Conservation (phyloP, 305 asterid species). For the Withania somnifera region DNA sequence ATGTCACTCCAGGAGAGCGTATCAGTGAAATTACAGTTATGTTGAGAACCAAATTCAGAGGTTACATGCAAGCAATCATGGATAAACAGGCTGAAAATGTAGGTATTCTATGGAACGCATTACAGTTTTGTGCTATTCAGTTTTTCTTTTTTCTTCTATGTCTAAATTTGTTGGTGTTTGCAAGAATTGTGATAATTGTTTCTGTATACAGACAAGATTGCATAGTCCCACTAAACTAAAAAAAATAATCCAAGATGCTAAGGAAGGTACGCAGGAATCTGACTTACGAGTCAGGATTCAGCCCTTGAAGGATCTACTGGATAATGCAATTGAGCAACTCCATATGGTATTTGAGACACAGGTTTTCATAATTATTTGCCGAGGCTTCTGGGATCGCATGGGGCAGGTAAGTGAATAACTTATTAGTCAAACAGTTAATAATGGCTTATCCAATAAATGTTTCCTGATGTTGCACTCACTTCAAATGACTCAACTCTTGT, state of each 20-base stretch:
- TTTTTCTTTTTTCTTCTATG: neutral
- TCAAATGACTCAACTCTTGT: neutral
- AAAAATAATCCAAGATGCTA: slow-evolving; percentile 72
- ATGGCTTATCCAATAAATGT: neutral
- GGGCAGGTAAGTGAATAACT: slow-evolving; percentile 54
- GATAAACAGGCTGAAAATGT: slow-evolving; percentile 88
- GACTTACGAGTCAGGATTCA: slow-evolving; percentile 59
- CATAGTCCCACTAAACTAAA: slow-evolving; percentile 77
- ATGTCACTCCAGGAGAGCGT: slow-evolving; percentile 54
- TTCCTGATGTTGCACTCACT: neutral
- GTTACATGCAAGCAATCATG: slow-evolving; percentile 58
- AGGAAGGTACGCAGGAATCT: slow-evolving; percentile 58
- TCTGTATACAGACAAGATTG: slow-evolving; percentile 45
- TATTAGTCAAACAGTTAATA: neutral
- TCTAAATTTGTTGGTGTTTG: neutral
- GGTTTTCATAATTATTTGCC: slow-evolving; percentile 60
- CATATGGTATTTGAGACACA: slow-evolving; percentile 58
- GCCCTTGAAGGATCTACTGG: slow-evolving; percentile 68
- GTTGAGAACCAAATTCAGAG: slow-evolving; percentile 75
- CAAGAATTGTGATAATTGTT: slow-evolving; percentile 1
- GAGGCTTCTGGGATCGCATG: slow-evolving; percentile 95
- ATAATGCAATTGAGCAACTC: slow-evolving; percentile 43
- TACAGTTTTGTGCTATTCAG: neutral
- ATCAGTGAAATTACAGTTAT: slow-evolving; percentile 81
- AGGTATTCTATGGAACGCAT: slow-evolving; percentile 12